Evolutionary conservation across 768 basidiomycete species (phyloP).

Genomic region (Cytidiella melzeri): DNA sequence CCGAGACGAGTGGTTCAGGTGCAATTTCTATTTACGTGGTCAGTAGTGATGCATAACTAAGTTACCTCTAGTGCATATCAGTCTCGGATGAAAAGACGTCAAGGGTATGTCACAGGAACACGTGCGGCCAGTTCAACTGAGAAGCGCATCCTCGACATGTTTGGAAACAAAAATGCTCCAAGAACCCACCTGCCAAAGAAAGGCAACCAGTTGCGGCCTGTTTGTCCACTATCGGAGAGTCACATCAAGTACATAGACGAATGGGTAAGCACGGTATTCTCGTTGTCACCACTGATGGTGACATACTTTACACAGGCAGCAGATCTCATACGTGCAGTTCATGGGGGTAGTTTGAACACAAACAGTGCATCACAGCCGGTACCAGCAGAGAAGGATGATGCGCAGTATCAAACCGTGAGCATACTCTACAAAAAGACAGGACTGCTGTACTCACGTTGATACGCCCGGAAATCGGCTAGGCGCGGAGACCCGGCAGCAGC

Average conservation of each 20-base stretch:
- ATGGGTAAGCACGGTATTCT: no score
- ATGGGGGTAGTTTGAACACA: no score
- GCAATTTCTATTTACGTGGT: background rate
- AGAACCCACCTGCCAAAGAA: background rate
- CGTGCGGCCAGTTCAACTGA: background rate
- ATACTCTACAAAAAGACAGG: no score
- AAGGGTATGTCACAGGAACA: background rate
- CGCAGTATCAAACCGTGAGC: no score
- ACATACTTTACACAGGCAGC: no score
- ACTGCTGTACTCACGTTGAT: no score
- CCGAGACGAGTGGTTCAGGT: slow-evolving; percentile 12
- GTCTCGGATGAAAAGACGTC: background rate
- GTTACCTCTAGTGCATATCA: background rate
- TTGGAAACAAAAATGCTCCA: background rate
- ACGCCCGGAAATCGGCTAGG: no score
- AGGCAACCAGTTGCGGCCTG: background rate
- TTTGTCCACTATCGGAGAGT: background rate
- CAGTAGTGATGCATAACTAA: background rate
- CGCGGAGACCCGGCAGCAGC: no score
- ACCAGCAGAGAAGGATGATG: no score
- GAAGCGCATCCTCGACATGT: slow-evolving; percentile 2
- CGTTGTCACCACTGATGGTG: no score
- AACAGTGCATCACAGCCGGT: no score
- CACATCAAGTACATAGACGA: background rate
- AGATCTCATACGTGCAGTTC: no score